These are phyloP conservation scores for Penicillium sp. DNA, from an alignment of 2,329 filamentous ascomycete species.

Conservation along the genomic window DNA sequence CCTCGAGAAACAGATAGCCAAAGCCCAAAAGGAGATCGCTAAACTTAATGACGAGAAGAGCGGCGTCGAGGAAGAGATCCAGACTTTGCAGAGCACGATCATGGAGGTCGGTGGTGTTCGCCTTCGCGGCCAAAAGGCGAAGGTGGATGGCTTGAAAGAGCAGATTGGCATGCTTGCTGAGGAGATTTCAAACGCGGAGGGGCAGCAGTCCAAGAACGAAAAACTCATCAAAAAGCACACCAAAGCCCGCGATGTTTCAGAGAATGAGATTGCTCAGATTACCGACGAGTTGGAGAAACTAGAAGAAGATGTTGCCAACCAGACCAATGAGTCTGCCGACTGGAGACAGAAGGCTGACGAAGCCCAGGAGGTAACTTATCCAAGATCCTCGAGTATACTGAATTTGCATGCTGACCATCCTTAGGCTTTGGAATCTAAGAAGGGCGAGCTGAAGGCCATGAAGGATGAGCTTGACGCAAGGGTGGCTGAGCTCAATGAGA, in stretches of 20 bases:
- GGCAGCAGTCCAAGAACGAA: slow-evolving; percentile 86
- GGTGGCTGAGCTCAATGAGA: slow-evolving; percentile 80
- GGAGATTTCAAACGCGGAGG: slow-evolving; percentile 79
- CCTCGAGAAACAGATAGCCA: slow-evolving; percentile 73
- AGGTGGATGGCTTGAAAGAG: slow-evolving; percentile 84
- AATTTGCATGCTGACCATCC: slow-evolving; percentile 20
- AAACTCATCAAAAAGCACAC: slow-evolving; percentile 86
- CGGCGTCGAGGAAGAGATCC: slow-evolving; percentile 89
- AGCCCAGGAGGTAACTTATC: slow-evolving; percentile 61
- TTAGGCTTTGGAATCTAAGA: slow-evolving; percentile 70
- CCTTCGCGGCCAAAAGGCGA: slow-evolving; percentile 82
- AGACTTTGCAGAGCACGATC: slow-evolving; percentile 89
- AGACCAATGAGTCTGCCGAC: slow-evolving; percentile 71
- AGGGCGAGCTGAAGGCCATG: slow-evolving; percentile 71
- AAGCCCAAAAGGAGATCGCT: slow-evolving; percentile 70
- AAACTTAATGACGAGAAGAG: slow-evolving; percentile 81
- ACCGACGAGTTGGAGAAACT: slow-evolving; percentile 72
- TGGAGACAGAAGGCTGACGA: slow-evolving; percentile 73
- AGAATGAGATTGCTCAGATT: slow-evolving; percentile 72
- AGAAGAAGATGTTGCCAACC: slow-evolving; percentile 73
- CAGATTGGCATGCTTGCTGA: slow-evolving; percentile 79
- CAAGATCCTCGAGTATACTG: background rate
- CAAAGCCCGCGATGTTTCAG: slow-evolving; percentile 75
- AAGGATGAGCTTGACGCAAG: slow-evolving; percentile 88
- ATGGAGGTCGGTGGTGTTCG: slow-evolving; percentile 97